Percentiles rank a stretch among this genome's conserved stretches.
These are phyloP conservation scores for Vaccinium macrocarpon DNA, from an alignment of 148 eudicot species.

Conservation along the genomic window DNA sequence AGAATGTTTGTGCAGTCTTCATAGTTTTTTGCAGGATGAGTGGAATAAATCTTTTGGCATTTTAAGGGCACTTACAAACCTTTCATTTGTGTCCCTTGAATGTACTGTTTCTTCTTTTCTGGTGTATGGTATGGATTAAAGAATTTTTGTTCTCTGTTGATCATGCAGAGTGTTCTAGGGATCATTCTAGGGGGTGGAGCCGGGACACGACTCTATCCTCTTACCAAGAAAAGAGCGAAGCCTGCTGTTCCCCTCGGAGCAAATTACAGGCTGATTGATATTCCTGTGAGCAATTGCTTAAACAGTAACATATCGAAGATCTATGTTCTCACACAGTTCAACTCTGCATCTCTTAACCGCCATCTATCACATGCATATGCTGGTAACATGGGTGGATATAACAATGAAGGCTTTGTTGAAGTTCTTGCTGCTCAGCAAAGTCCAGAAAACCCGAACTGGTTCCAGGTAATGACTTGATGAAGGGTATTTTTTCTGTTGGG, in stretches of 20 bases:
- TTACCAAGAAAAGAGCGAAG: slow-evolving; percentile 90
- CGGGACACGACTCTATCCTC: slow-evolving; percentile 90
- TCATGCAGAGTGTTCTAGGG: slow-evolving; percentile 79
- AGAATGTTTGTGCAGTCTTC: not conserved
- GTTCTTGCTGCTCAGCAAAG: slow-evolving; percentile 98
- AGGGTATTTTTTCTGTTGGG: not conserved
- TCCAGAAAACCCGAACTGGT: slow-evolving; percentile 96
- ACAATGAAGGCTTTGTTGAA: slow-evolving; percentile 93
- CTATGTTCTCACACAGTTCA: slow-evolving; percentile 89
- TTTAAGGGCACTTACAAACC: not conserved
- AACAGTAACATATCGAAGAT: slow-evolving; percentile 87
- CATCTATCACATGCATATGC: slow-evolving; percentile 89
- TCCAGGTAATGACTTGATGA: slow-evolving; percentile 52
- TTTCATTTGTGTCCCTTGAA: not conserved
- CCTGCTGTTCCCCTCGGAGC: slow-evolving; percentile 95
- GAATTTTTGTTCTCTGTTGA: not conserved
- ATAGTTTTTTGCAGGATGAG: no score
- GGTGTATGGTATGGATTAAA: not conserved
- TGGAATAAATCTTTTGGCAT: not conserved
- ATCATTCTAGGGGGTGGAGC: slow-evolving; percentile 99
- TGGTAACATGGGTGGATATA: slow-evolving; percentile 84
- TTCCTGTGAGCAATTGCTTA: slow-evolving; percentile 91
- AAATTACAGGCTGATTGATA: slow-evolving; percentile 83
- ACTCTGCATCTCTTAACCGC: slow-evolving; percentile 92
- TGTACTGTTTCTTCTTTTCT: not conserved